phyloP scores from a whole-genome alignment of 768 basidiomycete genomes.

The Pleurotus eryngii region DNA sequence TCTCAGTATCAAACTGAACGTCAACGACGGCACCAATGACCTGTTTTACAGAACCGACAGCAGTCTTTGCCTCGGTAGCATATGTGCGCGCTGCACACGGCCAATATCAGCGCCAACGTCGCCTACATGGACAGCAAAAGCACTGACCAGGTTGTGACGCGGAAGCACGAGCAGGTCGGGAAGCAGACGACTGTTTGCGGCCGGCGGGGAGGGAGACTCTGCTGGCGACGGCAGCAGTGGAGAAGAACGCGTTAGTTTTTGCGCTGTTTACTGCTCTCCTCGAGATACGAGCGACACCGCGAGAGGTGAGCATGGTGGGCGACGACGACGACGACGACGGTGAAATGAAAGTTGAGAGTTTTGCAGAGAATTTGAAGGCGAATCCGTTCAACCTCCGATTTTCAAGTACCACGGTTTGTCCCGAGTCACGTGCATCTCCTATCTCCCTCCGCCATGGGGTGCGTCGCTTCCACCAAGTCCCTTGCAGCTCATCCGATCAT shows the following conservation, averaged over 20 bases:
- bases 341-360: slow-evolving; percentile 16
- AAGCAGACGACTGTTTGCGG: slow-evolving; percentile 39
- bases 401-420: slow-evolving; percentile 7
- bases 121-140: slow-evolving; percentile 2
- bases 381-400: slow-evolving; percentile 10
- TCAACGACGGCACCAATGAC: slow-evolving; percentile 99
- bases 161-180: slow-evolving; percentile 48
- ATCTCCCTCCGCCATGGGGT: background rate
- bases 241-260: slow-evolving; percentile 78
- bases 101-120: slow-evolving; percentile 7
- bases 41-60: slow-evolving; percentile 85
- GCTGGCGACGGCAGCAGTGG: slow-evolving; percentile 62
- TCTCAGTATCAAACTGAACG: slow-evolving; percentile 94
- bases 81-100: slow-evolving; percentile 66
- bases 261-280: slow-evolving; percentile 77
- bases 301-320: slow-evolving; percentile 78
- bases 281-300: slow-evolving; percentile 84
- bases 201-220: slow-evolving; percentile 46
- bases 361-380: slow-evolving; percentile 4
- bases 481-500: background rate
- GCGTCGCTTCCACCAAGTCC: background rate
- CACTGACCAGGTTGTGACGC: slow-evolving; percentile 52
- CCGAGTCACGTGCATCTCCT: slow-evolving; percentile 3
- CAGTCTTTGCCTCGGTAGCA: slow-evolving; percentile 82
- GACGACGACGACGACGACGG: slow-evolving; percentile 24